phyloP scores from a whole-genome alignment of 495 filamentous ascomycete genomes.

The Xylaria telfairii region DNA sequence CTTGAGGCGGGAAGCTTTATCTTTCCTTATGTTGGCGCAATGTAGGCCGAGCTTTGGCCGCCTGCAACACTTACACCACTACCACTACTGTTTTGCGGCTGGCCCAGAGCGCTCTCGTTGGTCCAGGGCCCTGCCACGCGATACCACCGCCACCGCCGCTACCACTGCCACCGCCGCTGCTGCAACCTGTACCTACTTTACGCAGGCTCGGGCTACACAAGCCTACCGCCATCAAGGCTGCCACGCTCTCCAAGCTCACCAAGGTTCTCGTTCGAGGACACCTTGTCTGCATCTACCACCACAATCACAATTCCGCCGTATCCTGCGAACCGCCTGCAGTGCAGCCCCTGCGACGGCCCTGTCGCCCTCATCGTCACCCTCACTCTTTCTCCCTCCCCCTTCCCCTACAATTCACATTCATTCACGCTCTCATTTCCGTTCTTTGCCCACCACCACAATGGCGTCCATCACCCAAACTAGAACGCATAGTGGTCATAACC shows the following conservation, averaged over 20 bases:
- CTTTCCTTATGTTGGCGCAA: slow-evolving; percentile 34
- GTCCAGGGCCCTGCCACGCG: slow-evolving; percentile 18
- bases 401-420: slow-evolving; percentile 26
- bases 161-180: slow-evolving; percentile 27
- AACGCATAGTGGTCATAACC: slow-evolving; percentile 45
- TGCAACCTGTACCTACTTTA: slow-evolving; percentile 19
- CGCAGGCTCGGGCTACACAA: too few species aligned
- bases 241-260: slow-evolving; percentile 10
- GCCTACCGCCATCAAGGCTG: not conserved
- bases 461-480: slow-evolving; percentile 45
- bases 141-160: slow-evolving; percentile 10
- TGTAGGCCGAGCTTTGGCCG: slow-evolving; percentile 37
- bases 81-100: slow-evolving; percentile 40
- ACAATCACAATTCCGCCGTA: slow-evolving; percentile 29
- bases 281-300: slow-evolving; percentile 31
- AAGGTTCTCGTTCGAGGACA: slow-evolving; percentile 39
- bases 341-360: slow-evolving; percentile 8
- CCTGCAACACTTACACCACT: too few species aligned
- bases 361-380: slow-evolving; percentile 11
- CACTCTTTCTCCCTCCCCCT: slow-evolving; percentile 8
- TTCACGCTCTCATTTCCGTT: slow-evolving; percentile 23
- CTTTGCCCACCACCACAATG: slow-evolving; percentile 35
- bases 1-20: slow-evolving; percentile 13
- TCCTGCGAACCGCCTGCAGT: slow-evolving; percentile 41
- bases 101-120: slow-evolving; percentile 26